Conservation (phyloP, 805 yeast genomes). For the Spathaspora arborariae region DNA sequence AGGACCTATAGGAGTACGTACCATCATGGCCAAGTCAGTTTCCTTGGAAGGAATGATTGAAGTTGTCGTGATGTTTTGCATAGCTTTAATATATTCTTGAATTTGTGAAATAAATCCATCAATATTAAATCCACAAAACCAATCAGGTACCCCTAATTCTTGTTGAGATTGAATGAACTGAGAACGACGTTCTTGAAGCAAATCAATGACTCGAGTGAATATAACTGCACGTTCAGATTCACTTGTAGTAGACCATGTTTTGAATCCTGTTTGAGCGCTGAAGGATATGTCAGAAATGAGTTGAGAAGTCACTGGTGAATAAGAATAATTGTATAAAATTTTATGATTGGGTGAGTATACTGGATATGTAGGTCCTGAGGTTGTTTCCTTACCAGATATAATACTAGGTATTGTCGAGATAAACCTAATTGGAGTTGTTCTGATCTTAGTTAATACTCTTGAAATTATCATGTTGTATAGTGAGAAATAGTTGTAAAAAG, state of each 20-base stretch:
- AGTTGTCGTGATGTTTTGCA: slow-evolving; percentile 15
- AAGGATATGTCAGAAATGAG: slow-evolving; percentile 13
- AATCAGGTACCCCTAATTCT: slow-evolving; percentile 31
- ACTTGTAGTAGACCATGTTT: slow-evolving; percentile 19
- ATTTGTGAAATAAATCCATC: slow-evolving; percentile 24
- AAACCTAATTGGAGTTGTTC: neutral
- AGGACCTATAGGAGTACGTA: slow-evolving; percentile 42
- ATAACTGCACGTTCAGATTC: slow-evolving; percentile 16
- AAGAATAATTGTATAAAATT: slow-evolving; percentile 6
- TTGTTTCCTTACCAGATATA: slow-evolving; percentile 11
- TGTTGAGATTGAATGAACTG: slow-evolving; percentile 16
- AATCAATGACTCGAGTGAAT: slow-evolving; percentile 14
- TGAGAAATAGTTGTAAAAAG: neutral
- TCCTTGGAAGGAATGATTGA: slow-evolving; percentile 9
- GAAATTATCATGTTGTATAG: neutral
- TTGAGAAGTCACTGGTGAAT: slow-evolving; percentile 3
- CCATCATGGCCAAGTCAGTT: slow-evolving; percentile 22
- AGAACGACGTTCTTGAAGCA: slow-evolving; percentile 11
- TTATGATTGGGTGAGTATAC: slow-evolving; percentile 9
- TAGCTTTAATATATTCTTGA: slow-evolving; percentile 20
- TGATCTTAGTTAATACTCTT: neutral
- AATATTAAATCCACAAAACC: slow-evolving; percentile 35
- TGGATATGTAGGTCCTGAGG: slow-evolving; percentile 6
- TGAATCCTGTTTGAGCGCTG: slow-evolving; percentile 22
- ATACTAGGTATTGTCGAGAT: slow-evolving; percentile 10